Conservation (phyloP, 2,329 filamentous ascomycete species). For the Tolypocladium sp. region DNA sequence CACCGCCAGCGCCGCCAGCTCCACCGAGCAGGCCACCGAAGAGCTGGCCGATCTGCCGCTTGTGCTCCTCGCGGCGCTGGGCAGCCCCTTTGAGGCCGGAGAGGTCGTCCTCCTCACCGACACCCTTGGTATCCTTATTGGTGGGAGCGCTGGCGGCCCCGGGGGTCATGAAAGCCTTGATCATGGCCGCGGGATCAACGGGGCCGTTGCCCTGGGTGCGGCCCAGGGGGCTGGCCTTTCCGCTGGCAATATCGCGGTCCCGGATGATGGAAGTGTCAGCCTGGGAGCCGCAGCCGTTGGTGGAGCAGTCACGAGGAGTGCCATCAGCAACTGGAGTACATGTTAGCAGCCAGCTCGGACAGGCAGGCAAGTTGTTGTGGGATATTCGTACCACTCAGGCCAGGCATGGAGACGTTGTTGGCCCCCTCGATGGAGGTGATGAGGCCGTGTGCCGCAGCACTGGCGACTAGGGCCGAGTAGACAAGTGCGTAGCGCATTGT, state of each 20-base stretch:
- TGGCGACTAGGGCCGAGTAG: constrained; percentile 28
- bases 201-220: constrained; percentile 51
- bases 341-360: background rate
- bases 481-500: constrained; percentile 21
- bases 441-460: constrained; percentile 48
- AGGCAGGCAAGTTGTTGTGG: background rate
- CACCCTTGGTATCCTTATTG: constrained; percentile 23
- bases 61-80: constrained; percentile 12
- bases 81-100: constrained; percentile 13
- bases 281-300: constrained; percentile 54
- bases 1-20: background rate
- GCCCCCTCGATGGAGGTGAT: constrained; percentile 46
- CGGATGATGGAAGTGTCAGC: constrained; percentile 64
- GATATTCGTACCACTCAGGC: constrained; percentile 28
- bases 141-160: constrained; percentile 21
- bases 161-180: constrained; percentile 51
- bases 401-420: constrained; percentile 55
- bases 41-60: constrained; percentile 20
- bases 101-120: constrained; percentile 35
- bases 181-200: constrained; percentile 46
- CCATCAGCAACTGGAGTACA: constrained; percentile 45
- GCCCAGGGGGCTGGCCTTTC: constrained; percentile 49
- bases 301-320: constrained; percentile 58
- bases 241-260: constrained; percentile 44
- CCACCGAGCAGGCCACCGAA: constrained; percentile 13